Percentiles rank a stretch among this genome's conserved stretches.
phyloP scores from a whole-genome alignment of 805 yeast genomes.

The Yamadazyma nakazawae region DNA sequence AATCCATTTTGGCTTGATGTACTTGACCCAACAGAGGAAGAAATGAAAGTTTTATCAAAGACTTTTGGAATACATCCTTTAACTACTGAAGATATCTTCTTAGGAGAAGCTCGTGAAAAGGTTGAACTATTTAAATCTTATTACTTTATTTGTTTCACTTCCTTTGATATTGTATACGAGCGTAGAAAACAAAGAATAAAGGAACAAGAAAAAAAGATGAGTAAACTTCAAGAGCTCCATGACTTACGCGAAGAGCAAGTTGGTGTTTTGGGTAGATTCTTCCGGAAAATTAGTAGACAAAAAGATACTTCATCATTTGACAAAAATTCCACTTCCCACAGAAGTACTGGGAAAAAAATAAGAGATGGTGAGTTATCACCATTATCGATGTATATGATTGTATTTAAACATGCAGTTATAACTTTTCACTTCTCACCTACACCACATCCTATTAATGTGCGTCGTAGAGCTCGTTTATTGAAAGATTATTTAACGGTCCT shows the following conservation, averaged over 20 bases:
- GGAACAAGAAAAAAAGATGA: slow-evolving; percentile 41
- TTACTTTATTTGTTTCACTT: slow-evolving; percentile 81
- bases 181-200: slow-evolving; percentile 50
- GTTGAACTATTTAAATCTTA: slow-evolving; percentile 90
- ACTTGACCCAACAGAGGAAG: slow-evolving; percentile 91
- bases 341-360: slow-evolving; percentile 28
- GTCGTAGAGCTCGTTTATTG: slow-evolving; percentile 85
- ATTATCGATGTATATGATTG: slow-evolving; percentile 87
- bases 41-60: slow-evolving; percentile 86
- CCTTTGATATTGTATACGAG: slow-evolving; percentile 66
- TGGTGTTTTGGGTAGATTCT: background rate
- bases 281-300: background rate
- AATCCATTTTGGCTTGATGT: slow-evolving; percentile 82
- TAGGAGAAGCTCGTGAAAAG: slow-evolving; percentile 93
- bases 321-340: slow-evolving; percentile 16
- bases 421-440: slow-evolving; percentile 94
- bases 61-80: slow-evolving; percentile 95
- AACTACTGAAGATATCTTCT: slow-evolving; percentile 90
- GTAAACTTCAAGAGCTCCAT: slow-evolving; percentile 36
- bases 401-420: slow-evolving; percentile 84
- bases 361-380: slow-evolving; percentile 71
- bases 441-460: slow-evolving; percentile 93
- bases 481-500: slow-evolving; percentile 86
- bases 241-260: slow-evolving; percentile 13
- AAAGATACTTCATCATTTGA: background rate